phyloP scores from a whole-genome alignment of 352 stramenopile species.

The Pythium brassicae region DNA sequence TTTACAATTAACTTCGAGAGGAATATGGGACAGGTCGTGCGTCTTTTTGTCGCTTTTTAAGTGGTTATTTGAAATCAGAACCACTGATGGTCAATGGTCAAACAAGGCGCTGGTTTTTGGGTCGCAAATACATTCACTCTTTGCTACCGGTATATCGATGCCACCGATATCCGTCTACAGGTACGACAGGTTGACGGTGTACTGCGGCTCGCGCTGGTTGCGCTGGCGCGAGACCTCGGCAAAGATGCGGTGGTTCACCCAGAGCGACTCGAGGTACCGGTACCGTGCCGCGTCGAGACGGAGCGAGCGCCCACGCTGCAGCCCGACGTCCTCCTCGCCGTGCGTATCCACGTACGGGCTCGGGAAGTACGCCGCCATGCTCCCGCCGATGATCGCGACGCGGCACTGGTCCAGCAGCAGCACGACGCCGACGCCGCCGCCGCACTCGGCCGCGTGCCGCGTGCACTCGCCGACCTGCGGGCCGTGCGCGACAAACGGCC shows the following conservation, averaged over 20 bases:
- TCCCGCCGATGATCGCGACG: slow-evolving; percentile 76
- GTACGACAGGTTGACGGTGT: slow-evolving; percentile 84
- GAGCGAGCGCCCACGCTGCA: slow-evolving; percentile 76
- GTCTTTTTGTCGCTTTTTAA: too few species aligned
- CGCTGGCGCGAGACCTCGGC: slow-evolving; percentile 81
- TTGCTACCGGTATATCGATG: too few species aligned
- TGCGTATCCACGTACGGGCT: slow-evolving; percentile 83
- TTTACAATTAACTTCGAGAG: too few species aligned
- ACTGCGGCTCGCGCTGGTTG: slow-evolving; percentile 84
- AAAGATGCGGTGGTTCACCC: slow-evolving; percentile 81
- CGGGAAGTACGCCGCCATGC: slow-evolving; percentile 84
- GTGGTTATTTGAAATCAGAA: too few species aligned
- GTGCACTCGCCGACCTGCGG: slow-evolving; percentile 82
- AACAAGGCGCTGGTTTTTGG: too few species aligned
- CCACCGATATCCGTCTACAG: too few species aligned
- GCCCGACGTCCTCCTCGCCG: slow-evolving; percentile 79
- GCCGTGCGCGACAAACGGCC: slow-evolving; percentile 68
- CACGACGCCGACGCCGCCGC: slow-evolving; percentile 79
- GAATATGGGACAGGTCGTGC: too few species aligned
- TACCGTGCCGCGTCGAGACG: slow-evolving; percentile 74
- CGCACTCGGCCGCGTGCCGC: slow-evolving; percentile 78
- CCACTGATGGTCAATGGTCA: too few species aligned
- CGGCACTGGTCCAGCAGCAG: slow-evolving; percentile 83
- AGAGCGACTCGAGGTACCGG: slow-evolving; percentile 73
- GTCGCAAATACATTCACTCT: neutral